Evolutionary conservation across 2,329 filamentous ascomycete genomes (phyloP).

Genomic region (Chalara sp.): DNA sequence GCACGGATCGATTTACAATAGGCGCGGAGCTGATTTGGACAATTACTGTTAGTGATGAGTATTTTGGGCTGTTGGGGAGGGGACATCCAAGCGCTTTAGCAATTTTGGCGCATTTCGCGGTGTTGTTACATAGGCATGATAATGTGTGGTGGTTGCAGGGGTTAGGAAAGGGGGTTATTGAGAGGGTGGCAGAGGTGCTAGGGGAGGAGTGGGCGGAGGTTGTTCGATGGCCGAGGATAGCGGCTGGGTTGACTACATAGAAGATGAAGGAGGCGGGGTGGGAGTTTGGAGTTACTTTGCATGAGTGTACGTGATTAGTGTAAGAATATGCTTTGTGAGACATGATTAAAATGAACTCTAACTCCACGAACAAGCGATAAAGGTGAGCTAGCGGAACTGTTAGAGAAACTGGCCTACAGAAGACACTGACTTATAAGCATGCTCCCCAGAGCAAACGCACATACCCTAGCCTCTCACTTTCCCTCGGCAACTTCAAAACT

Average conservation of each 20-base stretch:
- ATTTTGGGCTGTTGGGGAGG: conserved; percentile 3
- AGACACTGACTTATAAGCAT: too few relatives aligned
- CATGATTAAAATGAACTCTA: too few relatives aligned
- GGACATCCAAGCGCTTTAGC: conserved; percentile 3
- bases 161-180: conserved; percentile 3
- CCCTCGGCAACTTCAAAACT: too few relatives aligned
- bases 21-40: conserved; percentile 3
- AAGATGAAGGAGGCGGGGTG: too few relatives aligned
- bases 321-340: too few relatives aligned
- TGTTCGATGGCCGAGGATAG: conserved; percentile 4
- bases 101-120: conserved; percentile 9
- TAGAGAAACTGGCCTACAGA: too few relatives aligned
- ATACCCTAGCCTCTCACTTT: too few relatives aligned
- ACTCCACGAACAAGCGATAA: too few relatives aligned
- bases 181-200: not conserved
- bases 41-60: not conserved
- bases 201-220: conserved; percentile 3
- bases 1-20: conserved; percentile 1
- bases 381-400: too few relatives aligned
- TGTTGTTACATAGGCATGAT: conserved; percentile 5
- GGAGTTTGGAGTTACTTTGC: too few relatives aligned
- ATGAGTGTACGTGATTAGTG: too few relatives aligned
- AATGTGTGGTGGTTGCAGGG: conserved; percentile 9
- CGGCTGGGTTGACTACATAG: not conserved
- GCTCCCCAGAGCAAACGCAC: too few relatives aligned